phyloP scores from a whole-genome alignment of 768 basidiomycete species.

The Lactarius hatsudake region DNA sequence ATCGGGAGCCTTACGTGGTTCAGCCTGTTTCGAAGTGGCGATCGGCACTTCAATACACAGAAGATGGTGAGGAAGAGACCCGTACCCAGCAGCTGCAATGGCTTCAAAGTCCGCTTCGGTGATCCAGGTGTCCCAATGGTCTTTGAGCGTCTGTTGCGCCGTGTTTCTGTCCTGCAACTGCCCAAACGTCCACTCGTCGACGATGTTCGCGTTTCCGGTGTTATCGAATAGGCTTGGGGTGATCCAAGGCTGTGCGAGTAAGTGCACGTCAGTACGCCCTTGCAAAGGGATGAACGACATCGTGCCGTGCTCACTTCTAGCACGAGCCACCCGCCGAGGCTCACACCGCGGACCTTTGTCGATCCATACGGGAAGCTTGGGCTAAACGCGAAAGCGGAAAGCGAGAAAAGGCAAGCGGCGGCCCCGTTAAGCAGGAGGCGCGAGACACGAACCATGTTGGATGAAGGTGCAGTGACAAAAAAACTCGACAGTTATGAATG shows the following conservation, averaged over 20 bases:
- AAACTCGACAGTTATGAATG: neutral
- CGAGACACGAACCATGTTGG: slow-evolving; percentile 2
- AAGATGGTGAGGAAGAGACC: neutral
- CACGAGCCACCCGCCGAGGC: slow-evolving; percentile 67
- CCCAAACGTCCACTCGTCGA: slow-evolving; percentile 80
- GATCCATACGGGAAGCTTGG: slow-evolving; percentile 73
- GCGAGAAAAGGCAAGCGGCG: neutral
- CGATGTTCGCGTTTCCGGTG: slow-evolving; percentile 55
- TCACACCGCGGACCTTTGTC: slow-evolving; percentile 77
- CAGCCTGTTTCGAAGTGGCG: slow-evolving; percentile 42
- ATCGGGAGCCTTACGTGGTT: slow-evolving; percentile 85
- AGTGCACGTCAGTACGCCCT: neutral
- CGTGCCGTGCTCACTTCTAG: slow-evolving; percentile 40
- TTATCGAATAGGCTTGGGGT: slow-evolving; percentile 73
- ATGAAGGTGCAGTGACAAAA: neutral
- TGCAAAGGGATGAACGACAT: slow-evolving; percentile 1
- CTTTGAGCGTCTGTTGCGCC: slow-evolving; percentile 50
- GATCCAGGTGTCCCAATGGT: slow-evolving; percentile 84
- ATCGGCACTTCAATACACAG: slow-evolving; percentile 1
- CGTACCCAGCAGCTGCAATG: slow-evolving; percentile 74
- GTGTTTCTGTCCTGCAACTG: slow-evolving; percentile 51
- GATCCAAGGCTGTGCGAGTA: slow-evolving; percentile 60
- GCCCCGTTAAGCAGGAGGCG: neutral
- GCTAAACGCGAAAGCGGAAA: slow-evolving; percentile 31
- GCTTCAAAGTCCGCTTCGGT: slow-evolving; percentile 74